phyloP scores from a whole-genome alignment of 352 stramenopile genomes.

The Phytophthora sp. region DNA sequence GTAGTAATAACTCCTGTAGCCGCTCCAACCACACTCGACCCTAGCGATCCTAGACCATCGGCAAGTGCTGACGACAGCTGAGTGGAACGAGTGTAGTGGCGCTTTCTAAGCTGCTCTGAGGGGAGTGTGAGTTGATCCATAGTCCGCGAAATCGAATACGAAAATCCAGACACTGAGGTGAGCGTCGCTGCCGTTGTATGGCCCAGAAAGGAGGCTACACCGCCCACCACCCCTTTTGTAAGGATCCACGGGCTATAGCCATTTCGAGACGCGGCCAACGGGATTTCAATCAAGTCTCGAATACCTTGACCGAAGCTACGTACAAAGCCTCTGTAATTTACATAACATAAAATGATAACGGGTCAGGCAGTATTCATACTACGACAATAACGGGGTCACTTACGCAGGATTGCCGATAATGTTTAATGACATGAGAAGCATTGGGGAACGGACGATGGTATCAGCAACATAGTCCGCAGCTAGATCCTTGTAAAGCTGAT shows the following conservation, averaged over 20 bases:
- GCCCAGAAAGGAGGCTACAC: conserved; percentile 73
- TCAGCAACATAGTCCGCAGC: conserved; percentile 85
- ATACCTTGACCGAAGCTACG: conserved; percentile 71
- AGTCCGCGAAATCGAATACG: conserved; percentile 81
- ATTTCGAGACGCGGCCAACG: conserved; percentile 63
- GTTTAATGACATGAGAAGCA: conserved; percentile 87
- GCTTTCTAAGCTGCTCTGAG: conserved; percentile 59
- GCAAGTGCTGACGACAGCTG: conserved; percentile 69
- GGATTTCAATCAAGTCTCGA: conserved; percentile 82
- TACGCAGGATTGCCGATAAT: conserved; percentile 88
- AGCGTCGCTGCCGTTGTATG: conserved; percentile 74
- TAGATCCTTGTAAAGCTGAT: conserved; percentile 85
- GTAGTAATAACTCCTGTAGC: conserved; percentile 80
- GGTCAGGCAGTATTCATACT: background rate
- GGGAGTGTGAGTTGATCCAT: conserved; percentile 83
- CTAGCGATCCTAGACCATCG: conserved; percentile 68
- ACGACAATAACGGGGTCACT: conserved; percentile 15
- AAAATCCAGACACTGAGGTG: conserved; percentile 80
- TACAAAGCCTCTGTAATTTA: conserved; percentile 67
- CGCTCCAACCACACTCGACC: conserved; percentile 77
- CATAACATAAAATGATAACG: background rate
- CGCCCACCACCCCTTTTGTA: conserved; percentile 71
- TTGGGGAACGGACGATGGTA: conserved; percentile 74
- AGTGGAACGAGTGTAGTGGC: conserved; percentile 70
- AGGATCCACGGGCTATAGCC: conserved; percentile 82